Percentiles rank a stretch among this genome's conserved stretches.
These are phyloP conservation scores for Sherardia arvensis DNA, from an alignment of 257 asterid species.

Conservation along the genomic window DNA sequence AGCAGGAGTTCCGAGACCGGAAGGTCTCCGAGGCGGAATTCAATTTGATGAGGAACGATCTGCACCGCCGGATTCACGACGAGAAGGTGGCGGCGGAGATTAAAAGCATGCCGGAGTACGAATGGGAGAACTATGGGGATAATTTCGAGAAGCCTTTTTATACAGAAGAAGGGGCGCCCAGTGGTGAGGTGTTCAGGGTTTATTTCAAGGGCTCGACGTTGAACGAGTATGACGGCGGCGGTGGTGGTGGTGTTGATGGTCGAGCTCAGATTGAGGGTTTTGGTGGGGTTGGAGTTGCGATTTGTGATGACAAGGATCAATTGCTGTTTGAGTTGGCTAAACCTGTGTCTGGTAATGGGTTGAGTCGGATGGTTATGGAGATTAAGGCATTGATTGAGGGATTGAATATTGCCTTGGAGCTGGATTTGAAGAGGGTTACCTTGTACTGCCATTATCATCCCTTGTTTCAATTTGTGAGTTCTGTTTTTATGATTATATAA, in stretches of 20 bases:
- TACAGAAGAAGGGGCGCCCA: slow-evolving; percentile 57
- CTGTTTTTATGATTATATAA: neutral
- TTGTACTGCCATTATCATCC: slow-evolving; percentile 44
- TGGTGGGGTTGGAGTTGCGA: slow-evolving; percentile 67
- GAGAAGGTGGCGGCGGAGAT: slow-evolving; percentile 47
- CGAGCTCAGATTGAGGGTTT: neutral
- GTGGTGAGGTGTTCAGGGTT: slow-evolving; percentile 50
- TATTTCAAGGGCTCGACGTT: slow-evolving; percentile 50
- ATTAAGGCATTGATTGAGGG: slow-evolving; percentile 57
- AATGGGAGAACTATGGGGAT: slow-evolving; percentile 57
- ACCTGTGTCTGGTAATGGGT: slow-evolving; percentile 32
- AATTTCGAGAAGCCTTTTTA: slow-evolving; percentile 39
- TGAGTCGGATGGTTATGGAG: slow-evolving; percentile 27
- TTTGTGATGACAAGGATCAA: slow-evolving; percentile 49
- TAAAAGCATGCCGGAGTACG: slow-evolving; percentile 46
- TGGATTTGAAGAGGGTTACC: slow-evolving; percentile 41
- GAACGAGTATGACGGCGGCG: neutral
- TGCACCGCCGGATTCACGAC: slow-evolving; percentile 57
- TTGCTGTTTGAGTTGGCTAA: slow-evolving; percentile 61
- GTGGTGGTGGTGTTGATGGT: neutral
- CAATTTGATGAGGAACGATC: slow-evolving; percentile 32
- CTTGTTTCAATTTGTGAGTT: slow-evolving; percentile 44
- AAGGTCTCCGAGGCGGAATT: slow-evolving; percentile 37
- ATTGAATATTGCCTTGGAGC: slow-evolving; percentile 54
- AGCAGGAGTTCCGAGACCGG: slow-evolving; percentile 38